phyloP scores from a whole-genome alignment of 2,329 filamentous ascomycete species.

The Verticillium isaacii region DNA sequence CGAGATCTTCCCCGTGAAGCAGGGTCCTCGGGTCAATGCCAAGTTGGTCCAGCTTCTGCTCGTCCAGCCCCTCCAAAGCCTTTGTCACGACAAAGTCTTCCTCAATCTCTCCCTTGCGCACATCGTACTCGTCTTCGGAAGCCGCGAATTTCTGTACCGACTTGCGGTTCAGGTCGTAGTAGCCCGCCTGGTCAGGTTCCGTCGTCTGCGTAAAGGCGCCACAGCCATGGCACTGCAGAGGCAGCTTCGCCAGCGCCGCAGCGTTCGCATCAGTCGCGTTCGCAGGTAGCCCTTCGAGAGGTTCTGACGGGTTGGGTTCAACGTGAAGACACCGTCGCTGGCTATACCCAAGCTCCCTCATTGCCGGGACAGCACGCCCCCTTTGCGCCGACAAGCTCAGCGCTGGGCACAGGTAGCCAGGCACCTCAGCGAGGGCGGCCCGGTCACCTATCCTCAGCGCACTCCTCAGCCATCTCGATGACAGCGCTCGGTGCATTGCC shows the following conservation, averaged over 20 bases:
- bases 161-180: conserved; percentile 48
- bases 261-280: neutral
- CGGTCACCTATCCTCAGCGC: conserved; percentile 37
- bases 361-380: neutral
- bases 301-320: conserved; percentile 1
- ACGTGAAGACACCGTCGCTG: conserved; percentile 22
- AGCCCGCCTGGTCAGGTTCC: conserved; percentile 47
- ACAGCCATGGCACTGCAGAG: conserved; percentile 58
- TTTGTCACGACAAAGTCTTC: conserved; percentile 45
- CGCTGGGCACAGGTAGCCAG: conserved; percentile 44
- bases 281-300: neutral
- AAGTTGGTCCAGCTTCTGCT: conserved; percentile 34
- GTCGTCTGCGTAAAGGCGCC: conserved; percentile 58
- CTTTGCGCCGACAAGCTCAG: conserved; percentile 20
- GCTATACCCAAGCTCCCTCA: conserved; percentile 6
- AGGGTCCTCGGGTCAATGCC: conserved; percentile 40
- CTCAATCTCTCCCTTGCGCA: conserved; percentile 9
- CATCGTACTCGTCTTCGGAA: conserved; percentile 17
- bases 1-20: conserved; percentile 21
- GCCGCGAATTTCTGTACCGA: conserved; percentile 45
- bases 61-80: conserved; percentile 36
- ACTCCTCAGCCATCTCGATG: conserved; percentile 36
- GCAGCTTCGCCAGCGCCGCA: conserved; percentile 29
- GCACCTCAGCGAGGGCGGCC: conserved; percentile 31
- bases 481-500: conserved; percentile 39